Evolutionary conservation across 148 eudicot genomes (phyloP).

Genomic region (Silene conica): DNA sequence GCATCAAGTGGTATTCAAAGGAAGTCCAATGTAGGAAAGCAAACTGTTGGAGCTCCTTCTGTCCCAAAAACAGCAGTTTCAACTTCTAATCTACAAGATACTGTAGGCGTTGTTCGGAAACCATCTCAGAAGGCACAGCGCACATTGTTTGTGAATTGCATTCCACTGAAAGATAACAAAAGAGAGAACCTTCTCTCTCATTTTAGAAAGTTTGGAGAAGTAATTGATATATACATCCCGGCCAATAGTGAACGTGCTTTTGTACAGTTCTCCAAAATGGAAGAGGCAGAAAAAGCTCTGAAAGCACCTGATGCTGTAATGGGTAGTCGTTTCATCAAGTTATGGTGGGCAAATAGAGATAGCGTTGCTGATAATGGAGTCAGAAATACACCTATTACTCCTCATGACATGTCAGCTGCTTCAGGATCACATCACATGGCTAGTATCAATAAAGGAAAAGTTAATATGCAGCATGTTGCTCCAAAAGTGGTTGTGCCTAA

Average conservation of each 20-base stretch:
- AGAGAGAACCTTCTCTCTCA: slow-evolving; percentile 73
- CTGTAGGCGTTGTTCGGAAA: slow-evolving; percentile 36
- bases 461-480: slow-evolving; percentile 31
- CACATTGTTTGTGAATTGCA: slow-evolving; percentile 68
- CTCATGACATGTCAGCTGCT: slow-evolving; percentile 31
- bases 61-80: slow-evolving; percentile 31
- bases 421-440: slow-evolving; percentile 30
- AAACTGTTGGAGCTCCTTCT: slow-evolving; percentile 25
- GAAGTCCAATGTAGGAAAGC: slow-evolving; percentile 39
- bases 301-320: slow-evolving; percentile 98
- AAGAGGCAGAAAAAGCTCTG: slow-evolving; percentile 85
- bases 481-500: slow-evolving; percentile 31
- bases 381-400: slow-evolving; percentile 25
- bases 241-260: slow-evolving; percentile 71
- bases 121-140: slow-evolving; percentile 71
- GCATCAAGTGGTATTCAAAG: slow-evolving; percentile 28
- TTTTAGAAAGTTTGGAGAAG: slow-evolving; percentile 89
- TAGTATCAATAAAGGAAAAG: slow-evolving; percentile 42
- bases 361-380: slow-evolving; percentile 48
- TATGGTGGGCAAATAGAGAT: slow-evolving; percentile 95
- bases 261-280: slow-evolving; percentile 89
- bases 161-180: slow-evolving; percentile 80
- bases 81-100: slow-evolving; percentile 43
- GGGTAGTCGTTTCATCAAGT: slow-evolving; percentile 91
- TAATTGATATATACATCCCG: slow-evolving; percentile 75